Conservation (phyloP, 2,329 filamentous ascomycete species). For the Ophiostoma novo-ulmi region DNA sequence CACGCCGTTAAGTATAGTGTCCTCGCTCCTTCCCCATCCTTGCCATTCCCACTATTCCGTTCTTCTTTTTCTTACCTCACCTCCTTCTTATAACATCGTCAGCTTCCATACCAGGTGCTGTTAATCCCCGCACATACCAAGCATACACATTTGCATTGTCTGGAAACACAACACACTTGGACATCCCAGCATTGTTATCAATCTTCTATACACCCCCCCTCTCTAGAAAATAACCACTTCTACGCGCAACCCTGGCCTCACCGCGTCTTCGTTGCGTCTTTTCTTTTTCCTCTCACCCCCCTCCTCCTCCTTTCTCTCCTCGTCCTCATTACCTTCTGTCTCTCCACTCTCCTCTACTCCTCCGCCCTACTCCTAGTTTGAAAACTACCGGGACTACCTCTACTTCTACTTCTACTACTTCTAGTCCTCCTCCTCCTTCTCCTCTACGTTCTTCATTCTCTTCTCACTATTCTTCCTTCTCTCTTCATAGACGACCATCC, state of each 20-base stretch:
- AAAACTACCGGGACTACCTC: background rate
- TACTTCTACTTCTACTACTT: conserved; percentile 8
- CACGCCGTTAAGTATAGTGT: conserved; percentile 16
- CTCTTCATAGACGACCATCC: conserved; percentile 3
- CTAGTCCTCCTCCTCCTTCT: background rate
- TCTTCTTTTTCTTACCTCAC: background rate
- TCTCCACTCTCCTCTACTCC: conserved; percentile 3
- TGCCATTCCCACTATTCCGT: background rate
- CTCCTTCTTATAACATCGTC: conserved; percentile 1
- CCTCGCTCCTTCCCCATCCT: conserved; percentile 1
- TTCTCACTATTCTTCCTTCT: background rate
- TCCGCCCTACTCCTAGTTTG: background rate
- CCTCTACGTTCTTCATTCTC: background rate
- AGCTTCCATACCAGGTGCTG: background rate
- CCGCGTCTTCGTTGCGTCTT: conserved; percentile 18
- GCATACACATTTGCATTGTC: background rate
- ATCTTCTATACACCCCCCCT: background rate
- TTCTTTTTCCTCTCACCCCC: conserved; percentile 16
- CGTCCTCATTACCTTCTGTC: background rate
- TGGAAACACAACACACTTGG: background rate
- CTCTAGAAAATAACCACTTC: background rate
- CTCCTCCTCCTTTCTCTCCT: background rate
- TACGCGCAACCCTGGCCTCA: conserved; percentile 17
- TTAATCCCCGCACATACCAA: background rate
- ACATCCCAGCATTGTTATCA: conserved; percentile 10